These are phyloP conservation scores for Amanita pseudoporphyria DNA, from an alignment of 768 basidiomycete genomes.

Conservation along the genomic window DNA sequence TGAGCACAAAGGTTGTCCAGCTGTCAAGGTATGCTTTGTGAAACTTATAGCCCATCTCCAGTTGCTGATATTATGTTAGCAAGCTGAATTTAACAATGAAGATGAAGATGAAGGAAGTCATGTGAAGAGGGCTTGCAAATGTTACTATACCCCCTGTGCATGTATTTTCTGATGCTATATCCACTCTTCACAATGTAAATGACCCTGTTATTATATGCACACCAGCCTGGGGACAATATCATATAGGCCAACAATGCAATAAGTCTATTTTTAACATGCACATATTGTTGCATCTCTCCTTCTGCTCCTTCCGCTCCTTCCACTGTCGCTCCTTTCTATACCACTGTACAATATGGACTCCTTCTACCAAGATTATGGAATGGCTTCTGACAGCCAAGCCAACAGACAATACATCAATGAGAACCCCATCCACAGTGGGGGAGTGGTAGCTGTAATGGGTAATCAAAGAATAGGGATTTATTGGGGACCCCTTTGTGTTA, in stretches of 20 bases:
- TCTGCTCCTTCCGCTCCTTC: conserved; percentile 1
- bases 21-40: background rate
- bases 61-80: conserved; percentile 1
- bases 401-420: conserved; percentile 2
- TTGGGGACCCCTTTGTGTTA: too few relatives aligned
- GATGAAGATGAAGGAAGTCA: background rate
- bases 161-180: background rate
- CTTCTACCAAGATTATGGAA: conserved; percentile 1
- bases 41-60: background rate
- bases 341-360: conserved; percentile 1
- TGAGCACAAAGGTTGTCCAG: background rate
- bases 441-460: too few relatives aligned
- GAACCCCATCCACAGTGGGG: background rate
- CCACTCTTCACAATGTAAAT: too few relatives aligned
- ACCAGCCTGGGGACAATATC: too few relatives aligned
- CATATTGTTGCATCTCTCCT: too few relatives aligned
- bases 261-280: too few relatives aligned
- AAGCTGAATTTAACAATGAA: background rate
- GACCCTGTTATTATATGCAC: too few relatives aligned
- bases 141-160: conserved; percentile 1
- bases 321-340: background rate
- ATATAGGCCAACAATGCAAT: too few relatives aligned
- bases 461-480: too few relatives aligned
- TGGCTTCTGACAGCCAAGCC: background rate
- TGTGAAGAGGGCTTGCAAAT: background rate